Evolutionary conservation across 1,139 yeast species (phyloP), one percentile per base, ranked within the genome.

Genomic region (Spathaspora jeffriesii): DNA sequence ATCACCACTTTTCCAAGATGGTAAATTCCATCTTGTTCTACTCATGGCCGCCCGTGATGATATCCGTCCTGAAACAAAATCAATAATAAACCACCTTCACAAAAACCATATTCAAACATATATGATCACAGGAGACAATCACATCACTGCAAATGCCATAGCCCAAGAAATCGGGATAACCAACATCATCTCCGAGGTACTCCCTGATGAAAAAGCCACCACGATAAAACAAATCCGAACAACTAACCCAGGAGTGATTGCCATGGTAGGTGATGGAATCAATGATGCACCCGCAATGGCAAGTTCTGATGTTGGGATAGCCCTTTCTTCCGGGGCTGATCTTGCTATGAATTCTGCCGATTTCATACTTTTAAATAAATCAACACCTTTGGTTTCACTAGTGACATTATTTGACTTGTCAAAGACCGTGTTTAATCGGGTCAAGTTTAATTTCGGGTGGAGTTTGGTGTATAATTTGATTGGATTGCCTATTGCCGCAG

Each of bases 41-140:
- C 63, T 79, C 56, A 54, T 85, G 53, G 87, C 84, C 1, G 82
- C 85, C 27, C 73, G 87, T 40, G 95, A 88, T 60, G 79, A 80
- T 55, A 65, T 87, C 13, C 71, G 95, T 46, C 72, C 78, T 0
- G 95, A 87, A 59, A 74, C 92, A 2, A 70, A 69, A 38, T 57
- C 60, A 31, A 87, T 86, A 0, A 70, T 88, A 17, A 57, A 65
- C 14, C 67, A 64, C 22, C 67, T 88, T 9, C 71, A 76, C 39
- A 46, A 58, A 0, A 66, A 64, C 13, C 73, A 76, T 1, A 78
- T 86, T 30, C 78, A 79, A 20, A 79, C 88, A 46, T 88, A 88
- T 85, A 85, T 85, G 86, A 79, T 78, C 27, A 76, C 81, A 2
- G 95, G 95, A 17, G 96, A 88, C 58, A 85, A 86, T 57, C 70